Conservation (phyloP, 78 protist genomes). For the Dictyostelium discoideum region DNA sequence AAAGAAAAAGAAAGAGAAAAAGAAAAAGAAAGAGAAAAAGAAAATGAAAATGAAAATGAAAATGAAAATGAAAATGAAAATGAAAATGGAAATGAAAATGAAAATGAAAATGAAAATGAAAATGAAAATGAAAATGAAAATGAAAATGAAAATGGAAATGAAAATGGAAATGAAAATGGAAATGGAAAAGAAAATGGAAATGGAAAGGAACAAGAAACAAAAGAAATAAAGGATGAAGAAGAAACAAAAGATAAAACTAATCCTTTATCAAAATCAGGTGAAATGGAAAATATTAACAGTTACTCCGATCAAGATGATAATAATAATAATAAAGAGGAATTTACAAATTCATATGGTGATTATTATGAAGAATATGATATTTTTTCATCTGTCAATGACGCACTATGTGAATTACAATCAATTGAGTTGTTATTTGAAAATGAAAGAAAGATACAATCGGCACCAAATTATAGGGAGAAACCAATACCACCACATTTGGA, state of each 20-base stretch:
- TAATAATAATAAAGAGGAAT: no score
- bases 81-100: background rate
- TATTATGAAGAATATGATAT: background rate
- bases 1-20: background rate
- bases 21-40: background rate
- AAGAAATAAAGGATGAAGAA: background rate
- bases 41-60: background rate
- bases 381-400: background rate
- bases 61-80: background rate
- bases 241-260: background rate
- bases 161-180: background rate
- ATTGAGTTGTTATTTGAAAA: conserved; percentile 20
- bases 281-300: background rate
- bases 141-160: background rate
- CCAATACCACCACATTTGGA: conserved; percentile 22
- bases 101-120: background rate
- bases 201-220: background rate
- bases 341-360: background rate
- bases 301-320: background rate
- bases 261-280: background rate
- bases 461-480: background rate
- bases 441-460: conserved; percentile 16
- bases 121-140: background rate
- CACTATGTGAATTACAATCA: background rate
- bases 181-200: no score